A percentile compares a stretch with the other conserved stretches of the same genome.
phyloP scores from a whole-genome alignment of 2,329 filamentous ascomycete genomes.

The Metarhizium brunneum region DNA sequence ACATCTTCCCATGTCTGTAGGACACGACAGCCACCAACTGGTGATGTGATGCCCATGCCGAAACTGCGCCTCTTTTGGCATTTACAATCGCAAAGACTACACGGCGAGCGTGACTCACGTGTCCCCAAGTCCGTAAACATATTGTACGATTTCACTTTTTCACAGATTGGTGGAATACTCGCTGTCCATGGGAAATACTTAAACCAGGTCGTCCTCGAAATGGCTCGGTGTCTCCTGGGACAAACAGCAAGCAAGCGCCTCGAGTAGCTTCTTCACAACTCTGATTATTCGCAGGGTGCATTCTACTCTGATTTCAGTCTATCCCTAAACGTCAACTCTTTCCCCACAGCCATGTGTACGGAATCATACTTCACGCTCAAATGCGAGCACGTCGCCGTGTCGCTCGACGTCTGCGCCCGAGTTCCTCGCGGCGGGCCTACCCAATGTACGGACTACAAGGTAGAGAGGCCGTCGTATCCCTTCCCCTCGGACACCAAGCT shows the following conservation, averaged over 20 bases:
- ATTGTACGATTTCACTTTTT: no score
- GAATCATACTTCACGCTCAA: background rate
- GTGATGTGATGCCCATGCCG: no score
- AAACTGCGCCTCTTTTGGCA: no score
- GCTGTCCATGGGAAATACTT: background rate
- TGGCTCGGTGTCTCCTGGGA: no score
- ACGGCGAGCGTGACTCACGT: no score
- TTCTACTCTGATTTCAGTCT: background rate
- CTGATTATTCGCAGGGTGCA: background rate
- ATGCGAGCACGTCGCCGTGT: slow-evolving; percentile 40
- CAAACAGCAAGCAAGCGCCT: no score
- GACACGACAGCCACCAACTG: no score
- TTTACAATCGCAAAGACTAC: no score
- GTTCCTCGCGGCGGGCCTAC: slow-evolving; percentile 24
- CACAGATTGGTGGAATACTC: no score
- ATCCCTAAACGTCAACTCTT: background rate
- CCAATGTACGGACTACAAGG: slow-evolving; percentile 34
- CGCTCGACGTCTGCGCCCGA: slow-evolving; percentile 35
- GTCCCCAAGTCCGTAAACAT: no score
- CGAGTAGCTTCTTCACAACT: no score
- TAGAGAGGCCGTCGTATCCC: slow-evolving; percentile 36
- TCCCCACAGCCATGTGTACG: slow-evolving; percentile 2
- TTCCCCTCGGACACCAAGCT: slow-evolving; percentile 33
- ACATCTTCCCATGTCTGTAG: no score
- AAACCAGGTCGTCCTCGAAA: background rate